These are phyloP conservation scores for Yarrowia bubula DNA, from an alignment of 805 yeast genomes.

Conservation along the genomic window DNA sequence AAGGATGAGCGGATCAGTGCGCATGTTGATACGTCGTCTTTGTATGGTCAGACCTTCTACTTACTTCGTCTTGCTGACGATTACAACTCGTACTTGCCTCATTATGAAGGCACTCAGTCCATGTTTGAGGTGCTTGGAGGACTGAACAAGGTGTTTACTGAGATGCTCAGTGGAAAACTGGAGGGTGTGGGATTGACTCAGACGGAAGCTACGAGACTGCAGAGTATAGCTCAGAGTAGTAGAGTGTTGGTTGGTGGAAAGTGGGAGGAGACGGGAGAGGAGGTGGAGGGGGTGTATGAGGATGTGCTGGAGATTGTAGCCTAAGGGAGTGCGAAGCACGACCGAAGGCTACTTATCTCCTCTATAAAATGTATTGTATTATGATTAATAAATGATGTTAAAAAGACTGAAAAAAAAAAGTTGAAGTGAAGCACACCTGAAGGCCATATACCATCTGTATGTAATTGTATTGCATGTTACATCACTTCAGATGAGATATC, in stretches of 20 bases:
- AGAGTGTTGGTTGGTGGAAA: not conserved
- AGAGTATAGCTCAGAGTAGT: constrained; percentile 7
- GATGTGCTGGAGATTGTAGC: constrained; percentile 5
- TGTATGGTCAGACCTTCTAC: constrained; percentile 62
- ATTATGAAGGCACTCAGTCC: constrained; percentile 36
- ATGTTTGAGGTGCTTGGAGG: constrained; percentile 46
- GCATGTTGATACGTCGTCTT: constrained; percentile 11
- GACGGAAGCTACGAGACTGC: constrained; percentile 53
- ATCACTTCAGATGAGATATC: too few species aligned
- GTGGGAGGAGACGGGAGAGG: not conserved
- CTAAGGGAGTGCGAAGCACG: not conserved
- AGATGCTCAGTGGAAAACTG: not conserved
- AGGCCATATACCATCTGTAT: too few species aligned
- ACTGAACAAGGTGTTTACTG: constrained; percentile 36
- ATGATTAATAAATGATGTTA: too few species aligned
- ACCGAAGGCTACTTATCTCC: too few species aligned
- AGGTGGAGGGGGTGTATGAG: not conserved
- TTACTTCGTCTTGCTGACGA: constrained; percentile 65
- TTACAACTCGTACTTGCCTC: constrained; percentile 57
- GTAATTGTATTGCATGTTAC: too few species aligned
- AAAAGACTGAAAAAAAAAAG: too few species aligned
- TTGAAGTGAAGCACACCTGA: too few species aligned
- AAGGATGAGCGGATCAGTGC: not conserved
- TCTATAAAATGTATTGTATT: too few species aligned
- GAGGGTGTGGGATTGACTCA: constrained; percentile 41